Evolutionary conservation across 179 eudicot species (phyloP).

Genomic region (Beta macrorhiza): DNA sequence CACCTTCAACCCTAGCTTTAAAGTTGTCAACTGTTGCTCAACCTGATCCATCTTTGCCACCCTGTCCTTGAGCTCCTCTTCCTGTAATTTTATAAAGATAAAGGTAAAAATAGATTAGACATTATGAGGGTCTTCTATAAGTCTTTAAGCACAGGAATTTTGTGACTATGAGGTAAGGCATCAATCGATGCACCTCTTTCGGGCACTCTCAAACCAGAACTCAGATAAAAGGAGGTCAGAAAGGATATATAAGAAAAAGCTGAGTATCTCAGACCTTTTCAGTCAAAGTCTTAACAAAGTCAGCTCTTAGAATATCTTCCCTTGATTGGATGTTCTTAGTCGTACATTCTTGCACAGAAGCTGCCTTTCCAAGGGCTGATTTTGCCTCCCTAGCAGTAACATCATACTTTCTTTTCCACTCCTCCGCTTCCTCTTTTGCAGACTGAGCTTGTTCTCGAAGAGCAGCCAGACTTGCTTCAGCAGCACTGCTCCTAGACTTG

Average conservation of each 20-base stretch:
- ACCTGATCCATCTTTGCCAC: conserved; percentile 59
- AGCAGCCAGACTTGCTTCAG: conserved; percentile 93
- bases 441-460: conserved; percentile 80
- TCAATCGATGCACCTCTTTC: not conserved
- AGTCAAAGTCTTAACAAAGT: conserved; percentile 55
- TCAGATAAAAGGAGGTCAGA: conserved; percentile 4
- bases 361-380: conserved; percentile 85
- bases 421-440: conserved; percentile 93
- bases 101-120: not conserved
- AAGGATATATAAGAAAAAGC: not conserved
- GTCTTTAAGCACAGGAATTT: not conserved
- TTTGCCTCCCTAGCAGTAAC: conserved; percentile 78
- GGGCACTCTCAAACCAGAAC: not conserved
- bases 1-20: conserved; percentile 80
- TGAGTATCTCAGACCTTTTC: conserved; percentile 55
- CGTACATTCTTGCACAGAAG: conserved; percentile 65
- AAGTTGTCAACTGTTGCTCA: conserved; percentile 74
- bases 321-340: conserved; percentile 71
- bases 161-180: not conserved
- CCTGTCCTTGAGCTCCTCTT: conserved; percentile 75
- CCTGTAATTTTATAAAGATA: conserved; percentile 45
- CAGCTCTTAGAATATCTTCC: conserved; percentile 80
- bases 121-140: not conserved
- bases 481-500: conserved; percentile 75
- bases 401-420: conserved; percentile 92